Evolutionary conservation across 2,329 filamentous ascomycete species (phyloP), one percentile per base, ranked within the genome.

Genomic region (Cryphonectria nitschkei): DNA sequence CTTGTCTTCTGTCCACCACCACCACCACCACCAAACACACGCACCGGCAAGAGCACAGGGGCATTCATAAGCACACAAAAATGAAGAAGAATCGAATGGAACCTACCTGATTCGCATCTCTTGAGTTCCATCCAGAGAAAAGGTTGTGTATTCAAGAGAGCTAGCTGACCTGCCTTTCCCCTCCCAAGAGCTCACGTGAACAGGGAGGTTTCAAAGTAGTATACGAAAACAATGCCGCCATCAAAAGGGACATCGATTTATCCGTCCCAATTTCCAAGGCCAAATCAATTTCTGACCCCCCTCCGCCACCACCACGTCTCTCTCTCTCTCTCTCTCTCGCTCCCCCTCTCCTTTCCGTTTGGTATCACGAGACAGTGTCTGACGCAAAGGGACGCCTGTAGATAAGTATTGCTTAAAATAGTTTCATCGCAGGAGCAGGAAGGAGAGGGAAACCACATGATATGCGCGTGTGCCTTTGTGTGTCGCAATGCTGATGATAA

Each of bases 401-500:
- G 26, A 50, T 50, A 50, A 41, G 50, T 68, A 34, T 65, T 50
- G 41, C 26, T 26, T 50, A 32, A 32, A 50, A 11, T 26, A n/a
- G 19, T 32, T 19, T 29, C 9, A 43, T 29, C n/a, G 37, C 22
- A 41, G 52, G 22, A 32, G 39, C 22, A 29, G 43, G 13, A 2
- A 67, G 43, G 32, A 22, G 22, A 14, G 26, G 19, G 39, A 22
- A 26, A 61, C 29, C n/a, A 52, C 43, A 68, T 68, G 68, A 52
- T 54, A 43, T 16, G 43, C 70, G 71, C 66, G 56, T 66, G 66
- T 52, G 63, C 70, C 32, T 62, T 14, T 39, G 19, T 62, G 39
- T 43, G 61, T 29, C 68, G 62, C 71, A 72, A 70, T 70, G 71
- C 68, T 72, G 65, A 64, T 70, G 41, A 64, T n/a, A 29, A 62